Evolutionary conservation across 2,329 filamentous ascomycete species (phyloP).

Genomic region (Tolypocladium cylindrosporum): DNA sequence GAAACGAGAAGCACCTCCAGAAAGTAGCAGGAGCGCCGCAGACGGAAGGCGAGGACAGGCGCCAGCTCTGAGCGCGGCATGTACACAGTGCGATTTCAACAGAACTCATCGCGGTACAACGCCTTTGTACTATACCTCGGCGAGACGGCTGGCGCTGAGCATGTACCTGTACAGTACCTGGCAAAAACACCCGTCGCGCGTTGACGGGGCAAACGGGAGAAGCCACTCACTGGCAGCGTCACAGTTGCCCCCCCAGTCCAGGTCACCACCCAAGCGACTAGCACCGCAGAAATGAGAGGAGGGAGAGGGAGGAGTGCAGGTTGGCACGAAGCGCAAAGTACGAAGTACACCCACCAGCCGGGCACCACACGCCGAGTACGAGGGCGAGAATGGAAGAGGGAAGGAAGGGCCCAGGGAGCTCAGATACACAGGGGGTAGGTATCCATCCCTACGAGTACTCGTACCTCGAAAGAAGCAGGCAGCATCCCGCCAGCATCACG

Average conservation of each 20-base stretch:
- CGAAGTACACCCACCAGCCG: neutral
- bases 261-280: neutral
- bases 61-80: slow-evolving; percentile 6
- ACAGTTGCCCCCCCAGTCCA: neutral
- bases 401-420: neutral
- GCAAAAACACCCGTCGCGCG: slow-evolving; percentile 7
- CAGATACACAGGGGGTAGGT: too few relatives aligned
- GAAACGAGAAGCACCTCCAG: neutral
- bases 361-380: neutral
- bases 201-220: neutral
- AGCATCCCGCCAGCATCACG: neutral
- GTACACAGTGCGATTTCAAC: slow-evolving; percentile 25
- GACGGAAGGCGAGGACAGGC: neutral
- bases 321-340: neutral
- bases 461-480: neutral
- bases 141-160: slow-evolving; percentile 16
- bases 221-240: neutral
- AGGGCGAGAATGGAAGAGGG: neutral
- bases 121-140: slow-evolving; percentile 24
- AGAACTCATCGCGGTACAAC: slow-evolving; percentile 16
- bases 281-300: neutral
- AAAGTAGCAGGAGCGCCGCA: neutral
- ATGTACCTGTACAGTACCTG: slow-evolving; percentile 30
- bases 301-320: neutral
- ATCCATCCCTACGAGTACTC: too few relatives aligned